phyloP scores from a whole-genome alignment of 1,139 yeast species.

The Arxiozyma telluris region DNA sequence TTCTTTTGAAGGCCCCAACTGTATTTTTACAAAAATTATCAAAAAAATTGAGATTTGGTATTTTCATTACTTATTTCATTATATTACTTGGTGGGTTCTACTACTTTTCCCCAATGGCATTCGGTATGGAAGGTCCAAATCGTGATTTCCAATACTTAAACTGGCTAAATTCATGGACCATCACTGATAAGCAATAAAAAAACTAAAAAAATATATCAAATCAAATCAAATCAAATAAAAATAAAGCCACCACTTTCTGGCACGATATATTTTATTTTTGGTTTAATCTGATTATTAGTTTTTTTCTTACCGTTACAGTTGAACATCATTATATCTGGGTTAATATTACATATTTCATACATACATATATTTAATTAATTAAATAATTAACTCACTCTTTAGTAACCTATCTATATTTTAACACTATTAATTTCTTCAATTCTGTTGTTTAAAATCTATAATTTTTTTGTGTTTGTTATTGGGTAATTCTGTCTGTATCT shows the following conservation, averaged over 20 bases:
- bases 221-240: background rate
- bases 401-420: background rate
- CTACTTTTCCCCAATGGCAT: constrained; percentile 67
- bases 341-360: background rate
- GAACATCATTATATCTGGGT: background rate
- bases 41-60: constrained; percentile 28
- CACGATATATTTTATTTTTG: background rate
- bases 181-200: constrained; percentile 22
- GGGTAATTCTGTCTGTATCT: constrained; percentile 29
- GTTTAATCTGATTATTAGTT: background rate
- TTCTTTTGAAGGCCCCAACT: constrained; percentile 34
- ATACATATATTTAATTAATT: background rate
- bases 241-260: background rate
- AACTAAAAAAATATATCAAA: background rate
- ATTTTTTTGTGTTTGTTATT: constrained; percentile 14
- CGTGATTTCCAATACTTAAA: constrained; percentile 62
- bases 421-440: background rate
- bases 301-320: background rate
- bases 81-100: constrained; percentile 60
- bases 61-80: constrained; percentile 41
- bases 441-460: background rate
- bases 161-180: constrained; percentile 70
- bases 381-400: background rate
- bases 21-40: constrained; percentile 31
- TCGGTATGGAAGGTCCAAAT: constrained; percentile 86